phyloP scores from a whole-genome alignment of 2,329 filamentous ascomycete genomes.

The Paracoccidioides lutzii region DNA sequence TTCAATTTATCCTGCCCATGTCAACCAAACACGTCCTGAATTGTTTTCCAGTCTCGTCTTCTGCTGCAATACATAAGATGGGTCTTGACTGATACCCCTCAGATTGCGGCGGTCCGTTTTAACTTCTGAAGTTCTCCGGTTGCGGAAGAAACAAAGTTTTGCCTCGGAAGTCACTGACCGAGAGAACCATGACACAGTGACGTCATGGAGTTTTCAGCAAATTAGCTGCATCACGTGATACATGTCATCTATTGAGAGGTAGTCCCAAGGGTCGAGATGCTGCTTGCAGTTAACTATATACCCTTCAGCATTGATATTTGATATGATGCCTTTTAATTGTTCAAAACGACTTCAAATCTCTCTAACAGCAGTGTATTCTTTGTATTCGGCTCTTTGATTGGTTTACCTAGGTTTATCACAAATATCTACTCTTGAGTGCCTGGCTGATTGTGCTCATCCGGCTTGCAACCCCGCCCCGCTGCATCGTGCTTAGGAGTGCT shows the following conservation, averaged over 20 bases:
- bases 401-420: slow-evolving; percentile 18
- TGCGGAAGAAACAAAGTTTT: background rate
- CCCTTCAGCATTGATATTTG: too few relatives aligned
- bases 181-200: background rate
- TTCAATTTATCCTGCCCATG: background rate
- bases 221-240: background rate
- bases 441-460: slow-evolving; percentile 42
- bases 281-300: too few relatives aligned
- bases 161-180: background rate
- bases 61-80: background rate
- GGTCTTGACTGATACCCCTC: background rate
- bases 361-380: too few relatives aligned
- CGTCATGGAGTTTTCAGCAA: background rate
- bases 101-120: background rate
- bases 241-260: too few relatives aligned
- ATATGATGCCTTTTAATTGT: too few relatives aligned
- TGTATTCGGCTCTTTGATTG: background rate
- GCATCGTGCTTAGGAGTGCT: slow-evolving; percentile 50
- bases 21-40: background rate
- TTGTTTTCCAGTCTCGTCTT: background rate
- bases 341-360: too few relatives aligned
- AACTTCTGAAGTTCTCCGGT: background rate
- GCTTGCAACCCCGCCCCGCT: slow-evolving; percentile 39
- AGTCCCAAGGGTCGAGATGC: too few relatives aligned
- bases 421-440: slow-evolving; percentile 40